phyloP scores from a whole-genome alignment of 345 rosid genomes.

The Citrus unshiu region DNA sequence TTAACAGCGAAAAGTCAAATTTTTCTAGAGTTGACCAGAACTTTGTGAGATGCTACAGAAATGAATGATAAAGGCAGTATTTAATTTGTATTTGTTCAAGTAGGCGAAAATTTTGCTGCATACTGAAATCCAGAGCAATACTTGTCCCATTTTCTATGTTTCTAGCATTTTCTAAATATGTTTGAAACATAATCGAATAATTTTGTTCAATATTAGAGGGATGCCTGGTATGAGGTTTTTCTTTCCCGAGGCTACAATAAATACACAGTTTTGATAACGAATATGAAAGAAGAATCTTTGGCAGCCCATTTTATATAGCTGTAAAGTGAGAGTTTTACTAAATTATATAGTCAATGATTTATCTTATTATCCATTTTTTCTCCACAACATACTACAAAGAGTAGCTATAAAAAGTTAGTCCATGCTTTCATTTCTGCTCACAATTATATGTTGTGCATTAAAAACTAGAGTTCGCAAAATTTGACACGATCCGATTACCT shows the following conservation, averaged over 20 bases:
- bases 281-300: neutral
- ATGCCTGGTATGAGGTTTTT: neutral
- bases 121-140: neutral
- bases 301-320: neutral
- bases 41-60: neutral
- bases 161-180: neutral
- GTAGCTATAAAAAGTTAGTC: neutral
- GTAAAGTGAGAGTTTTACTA: neutral
- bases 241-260: neutral
- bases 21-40: neutral
- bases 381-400: neutral
- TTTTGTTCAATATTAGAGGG: neutral
- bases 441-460: neutral
- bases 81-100: neutral
- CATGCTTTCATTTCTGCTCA: neutral
- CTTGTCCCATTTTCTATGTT: neutral
- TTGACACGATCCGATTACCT: no score
- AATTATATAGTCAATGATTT: neutral
- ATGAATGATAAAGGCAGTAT: neutral
- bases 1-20: neutral
- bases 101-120: neutral
- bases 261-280: neutral
- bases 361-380: neutral
- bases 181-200: neutral
- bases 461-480: neutral